phyloP scores from a whole-genome alignment of 2,329 filamentous ascomycete genomes.

The Stemphylium vesicarium region DNA sequence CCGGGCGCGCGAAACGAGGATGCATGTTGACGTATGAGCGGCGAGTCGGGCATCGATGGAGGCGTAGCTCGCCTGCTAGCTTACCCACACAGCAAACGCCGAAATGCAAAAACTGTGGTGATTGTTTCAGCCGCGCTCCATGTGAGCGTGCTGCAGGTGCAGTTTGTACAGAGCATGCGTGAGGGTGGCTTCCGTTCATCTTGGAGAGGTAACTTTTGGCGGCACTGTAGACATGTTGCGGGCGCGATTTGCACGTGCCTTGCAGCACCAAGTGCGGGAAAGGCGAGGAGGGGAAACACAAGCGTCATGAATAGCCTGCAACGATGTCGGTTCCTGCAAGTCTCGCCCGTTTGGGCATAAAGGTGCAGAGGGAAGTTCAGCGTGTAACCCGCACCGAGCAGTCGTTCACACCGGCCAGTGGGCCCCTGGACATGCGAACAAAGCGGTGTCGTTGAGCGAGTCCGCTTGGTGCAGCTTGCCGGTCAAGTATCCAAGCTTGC shows the following conservation, averaged over 20 bases:
- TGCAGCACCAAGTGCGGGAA: constrained; percentile 26
- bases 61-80: constrained; percentile 20
- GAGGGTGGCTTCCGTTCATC: constrained; percentile 6
- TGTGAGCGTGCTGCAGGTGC: neutral
- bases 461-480: constrained; percentile 2
- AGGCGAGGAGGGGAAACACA: constrained; percentile 19
- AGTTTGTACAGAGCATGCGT: neutral
- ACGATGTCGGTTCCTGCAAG: constrained; percentile 38
- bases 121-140: constrained; percentile 29
- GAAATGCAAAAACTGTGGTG: constrained; percentile 16
- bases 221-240: too few species aligned
- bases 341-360: constrained; percentile 38
- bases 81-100: constrained; percentile 20
- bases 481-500: constrained; percentile 3
- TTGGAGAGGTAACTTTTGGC: constrained; percentile 11
- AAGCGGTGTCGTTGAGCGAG: constrained; percentile 25
- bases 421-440: constrained; percentile 20
- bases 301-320: constrained; percentile 28
- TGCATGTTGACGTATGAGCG: constrained; percentile 39
- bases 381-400: constrained; percentile 36
- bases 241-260: constrained; percentile 33
- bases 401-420: constrained; percentile 31
- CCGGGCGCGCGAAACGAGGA: constrained; percentile 11
- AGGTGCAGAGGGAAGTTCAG: constrained; percentile 25
- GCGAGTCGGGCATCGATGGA: constrained; percentile 13